Base-by-base conservation (phyloP, 2,329 filamentous ascomycete genomes). In the Cytospora piceicola region DNA sequence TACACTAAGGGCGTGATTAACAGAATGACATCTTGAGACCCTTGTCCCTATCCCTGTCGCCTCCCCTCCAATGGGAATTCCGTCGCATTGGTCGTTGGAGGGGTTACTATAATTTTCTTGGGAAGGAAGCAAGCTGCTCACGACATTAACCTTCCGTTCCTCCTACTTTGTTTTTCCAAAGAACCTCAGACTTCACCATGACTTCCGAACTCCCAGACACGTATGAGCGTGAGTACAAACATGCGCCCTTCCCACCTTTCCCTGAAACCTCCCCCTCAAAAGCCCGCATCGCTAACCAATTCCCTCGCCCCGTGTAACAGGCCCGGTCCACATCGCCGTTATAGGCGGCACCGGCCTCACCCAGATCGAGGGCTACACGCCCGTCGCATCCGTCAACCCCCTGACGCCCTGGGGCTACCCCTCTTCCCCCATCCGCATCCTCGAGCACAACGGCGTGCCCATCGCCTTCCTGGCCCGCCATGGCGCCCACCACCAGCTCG, bases 401-500 rank as follows among this genome's bases (percentile, higher is more conserved):
- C 78, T 82, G 49, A 99, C 95, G 12, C 95, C 95, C 36, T 99
- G 95, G 95, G 95, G 95, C 73, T 77, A 82, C 61, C 92, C 95
- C 3, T 87, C 87, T 14, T 83, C 87, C 29, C 86, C 87, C 27
- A 94, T 99, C 79, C 87, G 89, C 70, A 94, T 99, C 79, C 89
- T 97, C 73, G 89, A 94, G 77, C 94, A 97, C 84, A 85, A 88
- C 70, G 90, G 90, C 71, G 87, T 89, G 53, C 87, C 91, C 69
- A 87, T 99, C 69, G 95, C 95, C 64, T 99, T 99, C 83, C 87
- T 99, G 71, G 93, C 94, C 69, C 93, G 95, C 54, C 95, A 99
- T 79, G 95, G 95, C 70, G 77, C 88, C 15, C 84, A 95, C 85
- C 95, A 99, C 82, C 87, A 97, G 78, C 85, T 91, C 71, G 93